Evolutionary conservation across 2,329 filamentous ascomycete species (phyloP).

Genomic region (Fonsecaea erecta): DNA sequence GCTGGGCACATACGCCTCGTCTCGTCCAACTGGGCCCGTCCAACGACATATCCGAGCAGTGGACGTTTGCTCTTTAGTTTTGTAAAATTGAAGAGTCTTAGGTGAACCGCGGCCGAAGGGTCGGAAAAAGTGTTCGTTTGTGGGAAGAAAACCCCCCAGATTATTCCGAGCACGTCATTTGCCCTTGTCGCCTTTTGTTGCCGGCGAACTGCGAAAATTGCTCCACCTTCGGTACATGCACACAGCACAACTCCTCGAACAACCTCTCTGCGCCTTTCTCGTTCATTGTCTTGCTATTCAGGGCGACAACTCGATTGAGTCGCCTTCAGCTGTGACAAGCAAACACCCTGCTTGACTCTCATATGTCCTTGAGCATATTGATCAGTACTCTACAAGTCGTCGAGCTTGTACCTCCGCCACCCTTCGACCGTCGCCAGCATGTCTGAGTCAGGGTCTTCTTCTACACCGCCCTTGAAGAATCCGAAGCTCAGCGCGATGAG

Average conservation of each 20-base stretch:
- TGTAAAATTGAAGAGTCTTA: neutral
- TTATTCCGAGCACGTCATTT: constrained; percentile 23
- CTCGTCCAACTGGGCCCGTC: neutral
- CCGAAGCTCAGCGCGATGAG: constrained; percentile 44
- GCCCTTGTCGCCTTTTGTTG: constrained; percentile 4
- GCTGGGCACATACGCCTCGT: neutral
- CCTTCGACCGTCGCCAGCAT: constrained; percentile 29
- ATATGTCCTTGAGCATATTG: constrained; percentile 38
- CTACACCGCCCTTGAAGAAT: constrained; percentile 37
- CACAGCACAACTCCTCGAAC: neutral
- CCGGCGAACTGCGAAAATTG: constrained; percentile 13
- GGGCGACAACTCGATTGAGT: neutral
- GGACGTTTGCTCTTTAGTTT: neutral
- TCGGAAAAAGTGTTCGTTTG: constrained; percentile 5
- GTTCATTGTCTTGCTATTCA: constrained; percentile 2
- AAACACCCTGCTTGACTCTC: constrained; percentile 17
- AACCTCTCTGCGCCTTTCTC: constrained; percentile 7
- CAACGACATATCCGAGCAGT: neutral
- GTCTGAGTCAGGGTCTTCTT: constrained; percentile 39
- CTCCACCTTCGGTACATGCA: constrained; percentile 21
- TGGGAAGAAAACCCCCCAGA: neutral
- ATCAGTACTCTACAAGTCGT: constrained; percentile 37
- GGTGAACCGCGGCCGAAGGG: neutral
- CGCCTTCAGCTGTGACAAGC: neutral
- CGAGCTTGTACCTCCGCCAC: constrained; percentile 37